These are phyloP conservation scores for Colletotrichum orbiculare DNA, from an alignment of 2,329 filamentous ascomycete genomes.

Conservation along the genomic window DNA sequence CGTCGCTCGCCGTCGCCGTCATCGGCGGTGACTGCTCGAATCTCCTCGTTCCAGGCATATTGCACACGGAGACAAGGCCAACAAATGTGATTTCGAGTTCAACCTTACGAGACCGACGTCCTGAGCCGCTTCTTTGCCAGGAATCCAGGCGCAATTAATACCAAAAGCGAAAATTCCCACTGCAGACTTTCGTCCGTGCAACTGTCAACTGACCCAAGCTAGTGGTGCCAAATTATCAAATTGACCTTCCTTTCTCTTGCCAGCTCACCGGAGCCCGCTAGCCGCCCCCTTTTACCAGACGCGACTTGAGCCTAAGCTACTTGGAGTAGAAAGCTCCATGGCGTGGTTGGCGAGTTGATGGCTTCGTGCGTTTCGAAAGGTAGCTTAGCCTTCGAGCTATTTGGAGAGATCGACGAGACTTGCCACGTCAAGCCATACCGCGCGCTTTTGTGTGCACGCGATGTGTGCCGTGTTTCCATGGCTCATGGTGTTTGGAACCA, in stretches of 20 bases:
- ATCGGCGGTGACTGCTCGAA: slow-evolving; percentile 30
- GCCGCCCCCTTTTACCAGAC: slow-evolving; percentile 21
- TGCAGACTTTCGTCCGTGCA: slow-evolving; percentile 12
- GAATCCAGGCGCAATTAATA: too few species aligned
- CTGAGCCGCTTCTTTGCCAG: too few species aligned
- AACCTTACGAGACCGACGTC: not conserved
- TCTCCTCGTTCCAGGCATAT: slow-evolving; percentile 17
- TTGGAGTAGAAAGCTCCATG: slow-evolving; percentile 8
- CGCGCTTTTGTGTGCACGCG: not conserved
- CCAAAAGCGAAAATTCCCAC: not conserved
- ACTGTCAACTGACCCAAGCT: slow-evolving; percentile 33
- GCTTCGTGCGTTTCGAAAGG: slow-evolving; percentile 1
- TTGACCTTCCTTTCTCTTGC: slow-evolving; percentile 16
- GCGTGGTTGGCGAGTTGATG: slow-evolving; percentile 18
- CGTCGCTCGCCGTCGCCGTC: slow-evolving; percentile 29
- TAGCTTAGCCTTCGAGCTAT: slow-evolving; percentile 12
- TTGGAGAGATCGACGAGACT: slow-evolving; percentile 20
- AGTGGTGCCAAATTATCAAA: slow-evolving; percentile 12
- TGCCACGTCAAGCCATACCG: slow-evolving; percentile 31
- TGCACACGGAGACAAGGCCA: not conserved
- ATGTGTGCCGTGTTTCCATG: not conserved
- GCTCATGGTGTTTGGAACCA: slow-evolving; percentile 1
- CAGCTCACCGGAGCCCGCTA: slow-evolving; percentile 22
- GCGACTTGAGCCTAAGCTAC: slow-evolving; percentile 9
- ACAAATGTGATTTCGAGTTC: not conserved